Evolutionary conservation across 805 yeast species (phyloP), one percentile per base, ranked within the genome.

Genomic region (Dipodascopsis uninucleata): DNA sequence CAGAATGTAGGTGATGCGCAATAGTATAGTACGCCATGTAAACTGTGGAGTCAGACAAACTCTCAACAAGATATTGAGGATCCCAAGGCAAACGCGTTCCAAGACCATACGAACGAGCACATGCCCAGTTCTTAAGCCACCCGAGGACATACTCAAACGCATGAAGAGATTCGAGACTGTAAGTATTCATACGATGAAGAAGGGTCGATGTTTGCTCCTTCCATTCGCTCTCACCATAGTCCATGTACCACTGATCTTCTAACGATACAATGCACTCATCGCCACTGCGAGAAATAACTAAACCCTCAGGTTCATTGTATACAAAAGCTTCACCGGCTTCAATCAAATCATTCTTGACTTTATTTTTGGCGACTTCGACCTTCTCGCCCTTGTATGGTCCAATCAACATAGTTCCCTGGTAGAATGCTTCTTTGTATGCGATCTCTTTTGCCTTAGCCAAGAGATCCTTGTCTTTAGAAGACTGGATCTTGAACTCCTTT

Each of bases 111-210:
- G 95, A 82, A 74, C 98, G 85, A 47, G 95, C 86, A 48, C 93
- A 86, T 41, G 98, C 97, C 98, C 98, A 93, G 73, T 88, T 89
- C 71, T 83, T 85, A 61, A 93, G 78, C 98, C 98, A 93, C 57
- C 82, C 94, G 61, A 93, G 74, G 47, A 85, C 95, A 66, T 88
- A 89, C 68, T 88, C 96, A 60, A 93, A 90, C 5, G 94, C 96
- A 62, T 90, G 79, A 60, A 83, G 77, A 32, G 94, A 85, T 71
- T 89, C 97, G 39, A 81, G 72, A 41, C 82, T 74, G 72, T 77
- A 90, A 8, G 89, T 76, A 64, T 84, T 77, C 90, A 93, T 81
- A 48, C 68, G 64, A 36, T 73, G 74, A 51, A 93, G 75, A 65
- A 95, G 83, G 59, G 83, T 93, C 53, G 80, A 69, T 42, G 96